These are phyloP conservation scores for Penicillium tannophilum DNA, from an alignment of 495 filamentous ascomycete species.

Conservation along the genomic window DNA sequence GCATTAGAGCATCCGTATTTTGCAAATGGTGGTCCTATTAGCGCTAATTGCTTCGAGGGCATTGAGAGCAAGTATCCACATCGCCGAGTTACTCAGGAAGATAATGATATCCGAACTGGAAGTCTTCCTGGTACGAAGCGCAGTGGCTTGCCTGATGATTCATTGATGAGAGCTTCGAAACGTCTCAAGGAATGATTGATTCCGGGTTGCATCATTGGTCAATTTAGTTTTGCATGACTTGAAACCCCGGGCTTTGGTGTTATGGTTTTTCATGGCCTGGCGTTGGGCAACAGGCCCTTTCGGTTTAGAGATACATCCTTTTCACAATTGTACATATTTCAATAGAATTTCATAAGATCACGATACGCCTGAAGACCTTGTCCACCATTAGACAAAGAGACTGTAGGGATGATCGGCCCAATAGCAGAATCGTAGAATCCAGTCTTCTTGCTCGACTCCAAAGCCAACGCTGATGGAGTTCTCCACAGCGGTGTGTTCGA, in stretches of 20 bases:
- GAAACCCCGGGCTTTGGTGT: background rate
- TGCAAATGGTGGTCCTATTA: slow-evolving; percentile 62
- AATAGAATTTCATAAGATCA: slow-evolving; percentile 4
- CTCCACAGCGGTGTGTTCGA: no score
- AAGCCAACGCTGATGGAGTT: no score
- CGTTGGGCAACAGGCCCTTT: background rate
- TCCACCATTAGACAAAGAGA: background rate
- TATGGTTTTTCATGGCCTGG: slow-evolving; percentile 15
- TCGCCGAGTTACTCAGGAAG: slow-evolving; percentile 86
- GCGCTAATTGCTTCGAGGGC: slow-evolving; percentile 87
- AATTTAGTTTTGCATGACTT: slow-evolving; percentile 3
- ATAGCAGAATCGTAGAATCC: no score
- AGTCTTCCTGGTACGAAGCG: slow-evolving; percentile 91
- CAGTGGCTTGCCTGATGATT: slow-evolving; percentile 85
- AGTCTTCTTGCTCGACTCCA: no score
- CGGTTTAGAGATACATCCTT: slow-evolving; percentile 13
- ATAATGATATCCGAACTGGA: slow-evolving; percentile 88
- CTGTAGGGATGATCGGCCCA: no score
- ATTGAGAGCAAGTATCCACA: slow-evolving; percentile 85
- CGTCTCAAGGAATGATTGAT: slow-evolving; percentile 44
- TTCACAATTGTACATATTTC: slow-evolving; percentile 1
- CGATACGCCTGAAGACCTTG: slow-evolving; percentile 9
- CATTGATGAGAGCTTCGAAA: slow-evolving; percentile 53
- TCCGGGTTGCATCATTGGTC: background rate
- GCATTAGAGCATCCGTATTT: slow-evolving; percentile 92